These are phyloP conservation scores for Solanum pimpinellifolium DNA, from an alignment of 257 asterid genomes.

Conservation along the genomic window DNA sequence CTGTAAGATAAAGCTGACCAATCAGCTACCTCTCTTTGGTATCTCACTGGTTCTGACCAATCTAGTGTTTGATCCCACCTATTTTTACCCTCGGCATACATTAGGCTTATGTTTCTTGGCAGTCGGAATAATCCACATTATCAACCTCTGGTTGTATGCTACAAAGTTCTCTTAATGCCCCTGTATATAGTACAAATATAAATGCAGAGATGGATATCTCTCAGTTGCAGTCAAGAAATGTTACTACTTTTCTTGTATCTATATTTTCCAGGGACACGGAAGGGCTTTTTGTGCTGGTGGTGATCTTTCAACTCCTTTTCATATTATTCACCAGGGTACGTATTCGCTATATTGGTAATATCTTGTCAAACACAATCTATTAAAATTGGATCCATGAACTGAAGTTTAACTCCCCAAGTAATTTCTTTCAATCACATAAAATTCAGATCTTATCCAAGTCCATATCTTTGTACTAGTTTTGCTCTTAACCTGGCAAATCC, in stretches of 20 bases:
- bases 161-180: not conserved
- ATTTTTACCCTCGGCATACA: not conserved
- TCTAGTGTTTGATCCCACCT: not conserved
- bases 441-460: not conserved
- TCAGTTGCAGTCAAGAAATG: too few species aligned
- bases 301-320: constrained; percentile 39
- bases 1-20: not conserved
- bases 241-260: not conserved
- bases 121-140: not conserved
- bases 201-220: too few species aligned
- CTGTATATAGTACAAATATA: too few species aligned
- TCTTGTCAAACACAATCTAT: not conserved
- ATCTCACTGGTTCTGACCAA: not conserved
- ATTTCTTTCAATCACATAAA: not conserved
- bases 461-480: not conserved
- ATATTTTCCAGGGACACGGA: constrained; percentile 46
- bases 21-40: not conserved
- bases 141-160: not conserved
- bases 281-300: constrained; percentile 99
- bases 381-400: not conserved
- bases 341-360: not conserved
- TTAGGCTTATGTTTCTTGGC: not conserved
- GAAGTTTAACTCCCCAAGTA: not conserved
- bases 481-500: not conserved
- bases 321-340: constrained; percentile 18